Evolutionary conservation across 1,284 basidiomycete genomes (phyloP), one percentile per base, ranked within the genome.

Genomic region (Malassezia dermatis): DNA sequence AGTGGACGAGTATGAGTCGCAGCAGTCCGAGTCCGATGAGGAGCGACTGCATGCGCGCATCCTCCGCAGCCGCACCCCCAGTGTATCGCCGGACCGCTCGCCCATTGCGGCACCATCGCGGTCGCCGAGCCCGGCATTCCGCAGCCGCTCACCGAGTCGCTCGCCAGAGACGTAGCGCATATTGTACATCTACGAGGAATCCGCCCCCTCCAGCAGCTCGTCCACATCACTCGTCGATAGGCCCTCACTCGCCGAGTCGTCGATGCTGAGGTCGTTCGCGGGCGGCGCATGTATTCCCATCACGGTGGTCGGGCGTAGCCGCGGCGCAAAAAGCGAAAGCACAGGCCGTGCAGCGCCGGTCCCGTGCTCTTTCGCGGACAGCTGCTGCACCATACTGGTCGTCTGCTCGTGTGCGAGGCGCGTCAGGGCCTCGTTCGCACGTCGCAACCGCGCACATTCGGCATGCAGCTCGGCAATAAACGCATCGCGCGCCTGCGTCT

Each of bases 371-470:
- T 31, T 8, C n/a, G 32, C 23, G 7, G 39, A 8, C 15, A 60
- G 46, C 19, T 42, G 27, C 19, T 40, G 55, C 28, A 69, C 62
- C 62, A 69, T 64, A 27, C 48, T 39, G 17, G 48, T 39, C 4
- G 67, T 69, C 43, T 67, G 58, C 8, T 48, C 39, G 48, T 67
- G 65, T 7, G 64, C 67, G 10, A 69, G 45, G 15, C 59, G 46
- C 48, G 63, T 64, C 21, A 69, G 55, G 30, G 59, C 48, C 7
- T 49, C 42, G 50, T 66, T 69, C 0, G 53, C 63, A 8, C 45
- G 53, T 10, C 56, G 49, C 35, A 67, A 37, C 2, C 62, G 44
- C 21, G 44, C 55, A 8, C 57, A 59, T 35, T 71, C 67, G 13
- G 24, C 31, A 30, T 59, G 61, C 2, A 69, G 39, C 37, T 64